Base-by-base conservation (phyloP, 768 basidiomycete species). In the Psilocybe cubensis region DNA sequence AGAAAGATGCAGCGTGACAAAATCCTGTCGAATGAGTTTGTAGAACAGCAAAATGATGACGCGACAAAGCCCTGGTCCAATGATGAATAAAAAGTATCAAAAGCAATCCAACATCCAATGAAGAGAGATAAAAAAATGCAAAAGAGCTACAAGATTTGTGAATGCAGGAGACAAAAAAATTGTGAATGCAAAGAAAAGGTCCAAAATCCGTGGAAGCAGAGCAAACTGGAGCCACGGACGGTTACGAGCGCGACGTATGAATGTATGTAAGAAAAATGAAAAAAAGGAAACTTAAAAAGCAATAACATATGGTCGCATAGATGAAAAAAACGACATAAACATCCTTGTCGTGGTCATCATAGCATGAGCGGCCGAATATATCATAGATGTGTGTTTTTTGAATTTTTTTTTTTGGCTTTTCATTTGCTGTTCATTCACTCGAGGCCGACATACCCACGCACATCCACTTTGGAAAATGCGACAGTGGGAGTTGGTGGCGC, bases 391-490 rank as follows among this genome's bases (percentile, higher is more conserved):
- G 33, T 11, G 17, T 18, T 18, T 23, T 24, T 41, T 23, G 3
- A 54, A 45, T 27, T 52, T 24, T 43, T 48, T 18, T 12, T 27
- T 28, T 28, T 25, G 17, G 8, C 12, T 42, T 2, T n/a, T 41
- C 18, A 20, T 41, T 17, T 21, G 33, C 33, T 21, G n/a, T 14
- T 28, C 44, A 51, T 67, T 56, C 62, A 71, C 64, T 81, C 77
- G 46, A 85, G 64, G 25, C 85, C 88, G 56, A 91, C 78, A 76
- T 86, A 91, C n/a, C 92, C 92, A 57, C 88, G 83, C 56, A 83
- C 92, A 68, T 94, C 92, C 51, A 94, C 91, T 63, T 87, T 87
- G 12, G 91, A 91, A 61, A 89, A 88, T 3, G 88, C 92, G 18
- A 87, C 90, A 7, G 92, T 94, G 10, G 92, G 89, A 24, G 87